phyloP scores from a whole-genome alignment of 441 rosid genomes.

The Geranium incanum region DNA sequence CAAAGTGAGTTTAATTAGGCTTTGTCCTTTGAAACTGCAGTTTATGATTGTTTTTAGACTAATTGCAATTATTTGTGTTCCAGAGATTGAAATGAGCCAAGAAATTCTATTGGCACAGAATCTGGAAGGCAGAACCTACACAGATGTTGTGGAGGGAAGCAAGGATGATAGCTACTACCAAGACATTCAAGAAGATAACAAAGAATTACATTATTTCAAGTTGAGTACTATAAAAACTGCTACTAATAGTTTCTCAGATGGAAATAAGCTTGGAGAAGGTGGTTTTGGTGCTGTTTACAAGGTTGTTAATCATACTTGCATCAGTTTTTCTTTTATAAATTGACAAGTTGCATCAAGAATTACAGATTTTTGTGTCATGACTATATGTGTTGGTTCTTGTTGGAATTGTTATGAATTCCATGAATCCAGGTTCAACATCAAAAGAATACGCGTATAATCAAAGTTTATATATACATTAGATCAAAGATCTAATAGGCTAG shows the following conservation, averaged over 20 bases:
- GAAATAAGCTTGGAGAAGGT: constrained; percentile 41
- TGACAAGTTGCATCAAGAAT: too few relatives aligned
- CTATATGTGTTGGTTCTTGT: too few relatives aligned
- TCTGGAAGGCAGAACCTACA: not conserved
- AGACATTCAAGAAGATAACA: not conserved
- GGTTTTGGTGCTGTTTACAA: constrained; percentile 43
- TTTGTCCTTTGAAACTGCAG: not conserved
- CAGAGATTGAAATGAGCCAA: constrained; percentile 5
- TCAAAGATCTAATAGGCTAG: too few relatives aligned
- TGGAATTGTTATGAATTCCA: too few relatives aligned
- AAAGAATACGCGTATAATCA: too few relatives aligned
- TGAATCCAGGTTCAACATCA: too few relatives aligned
- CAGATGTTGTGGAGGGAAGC: not conserved
- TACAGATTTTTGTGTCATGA: too few relatives aligned
- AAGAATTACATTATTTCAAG: constrained; percentile 29
- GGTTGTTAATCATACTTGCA: constrained; percentile 17
- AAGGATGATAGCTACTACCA: not conserved
- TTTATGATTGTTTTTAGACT: not conserved
- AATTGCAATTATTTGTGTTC: not conserved
- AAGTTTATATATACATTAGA: too few relatives aligned
- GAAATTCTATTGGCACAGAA: constrained; percentile 4
- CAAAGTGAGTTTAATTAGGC: not conserved
- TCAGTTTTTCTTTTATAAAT: not conserved
- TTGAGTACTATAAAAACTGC: constrained; percentile 30
- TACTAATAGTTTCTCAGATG: constrained; percentile 27